These are phyloP conservation scores for Dendrobium chrysotoxum DNA, from an alignment of 106 monocot genomes.

Conservation along the genomic window DNA sequence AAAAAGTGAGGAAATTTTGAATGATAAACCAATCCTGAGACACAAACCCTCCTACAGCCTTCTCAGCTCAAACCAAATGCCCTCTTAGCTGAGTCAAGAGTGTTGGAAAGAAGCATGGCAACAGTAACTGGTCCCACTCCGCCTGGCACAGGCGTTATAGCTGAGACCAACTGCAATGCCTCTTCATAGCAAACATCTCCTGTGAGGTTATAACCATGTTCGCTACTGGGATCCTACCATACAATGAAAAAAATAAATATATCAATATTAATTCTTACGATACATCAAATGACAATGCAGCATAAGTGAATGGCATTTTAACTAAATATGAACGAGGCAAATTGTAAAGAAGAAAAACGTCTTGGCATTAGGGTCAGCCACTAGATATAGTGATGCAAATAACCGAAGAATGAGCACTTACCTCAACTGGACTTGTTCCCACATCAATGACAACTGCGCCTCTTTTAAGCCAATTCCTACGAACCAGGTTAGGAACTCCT, in stretches of 20 bases:
- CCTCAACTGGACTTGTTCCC: constrained; percentile 89
- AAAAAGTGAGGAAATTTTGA: too few species aligned
- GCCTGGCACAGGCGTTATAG: constrained; percentile 92
- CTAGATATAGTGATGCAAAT: not conserved
- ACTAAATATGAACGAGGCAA: too few species aligned
- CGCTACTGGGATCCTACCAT: constrained; percentile 53
- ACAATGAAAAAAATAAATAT: not conserved
- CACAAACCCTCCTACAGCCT: not conserved
- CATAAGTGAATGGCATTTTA: too few species aligned
- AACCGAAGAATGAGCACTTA: constrained; percentile 10
- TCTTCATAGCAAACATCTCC: constrained; percentile 95
- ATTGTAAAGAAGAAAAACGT: too few species aligned
- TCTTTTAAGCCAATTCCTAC: constrained; percentile 73
- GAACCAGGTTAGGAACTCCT: constrained; percentile 76
- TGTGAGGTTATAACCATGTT: constrained; percentile 68
- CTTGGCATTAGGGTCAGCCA: too few species aligned
- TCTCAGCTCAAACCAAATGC: constrained; percentile 24
- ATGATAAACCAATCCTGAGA: too few species aligned
- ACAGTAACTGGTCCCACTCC: constrained; percentile 91
- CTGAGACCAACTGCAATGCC: constrained; percentile 68
- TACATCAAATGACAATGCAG: too few species aligned
- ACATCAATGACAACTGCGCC: constrained; percentile 86
- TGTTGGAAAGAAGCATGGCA: constrained; percentile 83
- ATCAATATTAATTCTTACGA: not conserved
- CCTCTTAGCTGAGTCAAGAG: constrained; percentile 65